Evolutionary conservation across 371 early-diverging fungal species (phyloP), one percentile per base, ranked within the genome.

Genomic region (Coemansia sp.): DNA sequence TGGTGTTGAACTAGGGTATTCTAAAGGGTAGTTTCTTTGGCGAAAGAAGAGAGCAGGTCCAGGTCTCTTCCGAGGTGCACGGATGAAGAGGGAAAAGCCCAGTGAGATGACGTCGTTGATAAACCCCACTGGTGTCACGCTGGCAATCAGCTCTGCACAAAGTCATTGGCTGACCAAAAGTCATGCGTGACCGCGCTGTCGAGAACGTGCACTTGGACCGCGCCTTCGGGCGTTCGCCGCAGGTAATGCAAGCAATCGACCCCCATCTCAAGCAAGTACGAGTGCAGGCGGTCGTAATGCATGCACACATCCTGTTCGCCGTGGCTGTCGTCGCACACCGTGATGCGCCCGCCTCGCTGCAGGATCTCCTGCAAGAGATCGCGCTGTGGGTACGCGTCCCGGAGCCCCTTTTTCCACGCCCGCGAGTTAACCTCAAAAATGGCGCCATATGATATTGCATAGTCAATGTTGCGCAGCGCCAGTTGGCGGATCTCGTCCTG

Each of bases 341-440:
- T 94, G 52, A 95, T 84, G 35, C 81, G 83, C 6, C 93, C 91
- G 11, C 85, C 85, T 40, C 82, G 81, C 2, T 68, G 55, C 7
- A 83, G 57, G 64, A 95, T 94, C 34, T 84, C 78, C 83, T 86
- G 63, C n/a, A 94, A 72, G 42, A 97, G 85, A 57, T 90, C 89
- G 36, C 84, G 76, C 55, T 85, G 85, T 41, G 98, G 98, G 74
- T 97, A 97, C 4, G 96, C 92, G 61, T 85, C 84, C 11, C 63
- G 55, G n/a, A 94, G 81, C 0, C 89, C 88, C 76, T 95, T 95
- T 66, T 94, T 94, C 90, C 89, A 95, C 36, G 92, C 93, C 6
- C 94, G 79, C 30, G 93, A 84, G 77, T 96, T 98, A 79, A 98
- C 85, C 68, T 98, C 98, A 62, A 98, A 91, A 3, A 97, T 59